A percentile compares a stretch with the other conserved stretches of the same genome.
These are phyloP conservation scores for Paraphaeosphaeria minitans DNA, from an alignment of 2,329 filamentous ascomycete species.

Conservation along the genomic window DNA sequence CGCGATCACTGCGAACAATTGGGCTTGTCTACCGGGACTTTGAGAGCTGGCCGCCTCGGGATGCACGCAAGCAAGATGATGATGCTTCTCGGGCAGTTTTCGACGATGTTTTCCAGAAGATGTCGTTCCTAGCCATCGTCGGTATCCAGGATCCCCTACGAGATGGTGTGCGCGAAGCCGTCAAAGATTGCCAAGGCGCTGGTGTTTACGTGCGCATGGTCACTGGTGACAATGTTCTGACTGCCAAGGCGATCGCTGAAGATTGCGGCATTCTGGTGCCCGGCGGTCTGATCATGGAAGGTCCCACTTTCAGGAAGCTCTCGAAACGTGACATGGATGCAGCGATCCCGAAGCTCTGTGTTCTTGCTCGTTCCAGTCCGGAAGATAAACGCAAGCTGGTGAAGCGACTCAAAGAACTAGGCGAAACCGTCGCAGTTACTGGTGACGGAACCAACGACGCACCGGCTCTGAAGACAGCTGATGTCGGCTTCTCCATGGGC, in stretches of 20 bases:
- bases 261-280: conserved; percentile 78
- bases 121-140: conserved; percentile 75
- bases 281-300: conserved; percentile 76
- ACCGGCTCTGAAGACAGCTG: conserved; percentile 75
- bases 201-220: conserved; percentile 85
- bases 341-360: conserved; percentile 67
- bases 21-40: conserved; percentile 85
- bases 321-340: conserved; percentile 62
- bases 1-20: conserved; percentile 81
- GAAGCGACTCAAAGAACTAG: conserved; percentile 66
- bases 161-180: conserved; percentile 74
- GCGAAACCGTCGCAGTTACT: conserved; percentile 80
- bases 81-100: conserved; percentile 68
- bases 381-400: conserved; percentile 72
- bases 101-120: conserved; percentile 70
- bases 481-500: conserved; percentile 83
- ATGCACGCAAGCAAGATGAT: conserved; percentile 63
- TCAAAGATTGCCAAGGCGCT: conserved; percentile 73
- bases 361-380: conserved; percentile 71
- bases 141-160: conserved; percentile 84
- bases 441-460: conserved; percentile 82
- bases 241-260: conserved; percentile 76
- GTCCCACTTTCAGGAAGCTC: conserved; percentile 76
- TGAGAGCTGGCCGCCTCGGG: conserved; percentile 76
- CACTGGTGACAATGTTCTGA: conserved; percentile 80